A percentile compares a stretch with the other conserved stretches of the same genome.
Evolutionary conservation across 2,329 filamentous ascomycete genomes (phyloP).

Genomic region (Juglanconis juglandina): DNA sequence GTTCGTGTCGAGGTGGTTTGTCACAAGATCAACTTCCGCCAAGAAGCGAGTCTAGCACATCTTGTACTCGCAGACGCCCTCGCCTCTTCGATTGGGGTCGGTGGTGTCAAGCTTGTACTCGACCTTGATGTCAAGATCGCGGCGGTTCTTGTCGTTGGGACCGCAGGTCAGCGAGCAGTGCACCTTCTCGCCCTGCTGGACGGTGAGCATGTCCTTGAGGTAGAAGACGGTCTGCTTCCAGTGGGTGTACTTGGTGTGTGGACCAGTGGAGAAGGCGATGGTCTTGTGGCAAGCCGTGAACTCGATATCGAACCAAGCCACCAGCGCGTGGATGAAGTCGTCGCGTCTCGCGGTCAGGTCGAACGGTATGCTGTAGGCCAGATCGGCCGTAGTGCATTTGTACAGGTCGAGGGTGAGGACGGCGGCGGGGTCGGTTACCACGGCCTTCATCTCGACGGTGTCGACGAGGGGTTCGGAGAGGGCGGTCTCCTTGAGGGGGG

Average conservation of each 20-base stretch:
- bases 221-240: constrained; percentile 99
- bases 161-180: constrained; percentile 71
- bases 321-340: constrained; percentile 94
- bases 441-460: constrained; percentile 94
- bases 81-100: constrained; percentile 65
- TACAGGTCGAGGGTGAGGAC: constrained; percentile 91
- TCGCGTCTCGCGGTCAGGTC: constrained; percentile 73
- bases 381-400: constrained; percentile 77
- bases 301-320: constrained; percentile 99
- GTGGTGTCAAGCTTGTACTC: constrained; percentile 76
- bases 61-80: constrained; percentile 76
- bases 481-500: constrained; percentile 87
- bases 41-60: constrained; percentile 52
- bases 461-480: constrained; percentile 95
- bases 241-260: constrained; percentile 98
- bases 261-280: constrained; percentile 92
- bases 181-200: constrained; percentile 81
- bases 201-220: constrained; percentile 86
- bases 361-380: constrained; percentile 80
- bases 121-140: constrained; percentile 89
- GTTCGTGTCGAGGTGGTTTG: background rate
- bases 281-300: constrained; percentile 98
- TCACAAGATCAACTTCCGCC: background rate
- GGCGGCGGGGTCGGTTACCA: constrained; percentile 84
- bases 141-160: constrained; percentile 90